Conservation (phyloP, 2,329 filamentous ascomycete genomes). For the Colletotrichum acutatum region DNA sequence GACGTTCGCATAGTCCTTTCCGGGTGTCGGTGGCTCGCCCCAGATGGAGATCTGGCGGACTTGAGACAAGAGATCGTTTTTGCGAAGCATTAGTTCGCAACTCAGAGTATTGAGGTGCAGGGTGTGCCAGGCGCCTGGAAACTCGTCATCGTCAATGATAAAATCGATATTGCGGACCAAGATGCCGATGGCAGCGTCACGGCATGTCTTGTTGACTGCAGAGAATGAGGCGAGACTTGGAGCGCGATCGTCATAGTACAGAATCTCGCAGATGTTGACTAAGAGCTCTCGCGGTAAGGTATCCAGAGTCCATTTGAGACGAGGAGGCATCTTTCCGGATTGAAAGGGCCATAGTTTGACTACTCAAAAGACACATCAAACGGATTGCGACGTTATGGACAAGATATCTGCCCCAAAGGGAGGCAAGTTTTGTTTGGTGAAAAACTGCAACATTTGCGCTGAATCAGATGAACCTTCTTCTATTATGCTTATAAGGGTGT, state of each 20-base stretch:
- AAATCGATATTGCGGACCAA: slow-evolving; percentile 1
- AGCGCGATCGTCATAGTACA: not conserved
- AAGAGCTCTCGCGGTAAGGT: not conserved
- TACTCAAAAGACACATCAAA: not conserved
- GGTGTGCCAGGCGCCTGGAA: not conserved
- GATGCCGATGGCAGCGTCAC: not conserved
- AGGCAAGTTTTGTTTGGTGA: not conserved
- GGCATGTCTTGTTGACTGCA: not conserved
- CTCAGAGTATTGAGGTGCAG: not conserved
- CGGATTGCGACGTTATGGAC: not conserved
- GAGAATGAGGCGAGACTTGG: not conserved
- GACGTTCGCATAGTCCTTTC: no score
- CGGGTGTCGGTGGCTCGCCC: not conserved
- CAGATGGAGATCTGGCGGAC: not conserved
- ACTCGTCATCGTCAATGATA: no score
- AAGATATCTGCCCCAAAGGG: not conserved
- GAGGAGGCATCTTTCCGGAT: not conserved
- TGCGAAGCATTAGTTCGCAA: not conserved
- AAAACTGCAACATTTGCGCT: not conserved
- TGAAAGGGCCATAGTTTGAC: not conserved
- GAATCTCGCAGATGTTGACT: not conserved
- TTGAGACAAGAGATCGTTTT: not conserved
- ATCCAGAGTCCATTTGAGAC: not conserved
- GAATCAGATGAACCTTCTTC: not conserved
- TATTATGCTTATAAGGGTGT: not conserved